Conservation (phyloP, 1,284 basidiomycete species). For the Moniliophthora roreri region DNA sequence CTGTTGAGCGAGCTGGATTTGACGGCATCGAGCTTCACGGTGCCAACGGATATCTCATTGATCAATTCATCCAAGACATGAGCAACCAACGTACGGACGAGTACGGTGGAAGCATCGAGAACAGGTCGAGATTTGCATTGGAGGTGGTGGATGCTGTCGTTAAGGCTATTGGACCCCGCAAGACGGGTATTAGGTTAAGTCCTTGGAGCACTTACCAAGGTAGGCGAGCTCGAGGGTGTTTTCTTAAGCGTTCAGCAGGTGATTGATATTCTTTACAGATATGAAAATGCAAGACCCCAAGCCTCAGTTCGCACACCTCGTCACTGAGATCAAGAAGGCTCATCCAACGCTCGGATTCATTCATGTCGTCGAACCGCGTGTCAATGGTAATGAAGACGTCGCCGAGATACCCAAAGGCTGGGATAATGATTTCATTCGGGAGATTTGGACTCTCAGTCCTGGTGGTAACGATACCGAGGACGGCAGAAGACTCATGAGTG, state of each 20-base stretch:
- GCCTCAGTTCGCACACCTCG: slow-evolving; percentile 29
- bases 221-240: too few species aligned
- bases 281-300: slow-evolving; percentile 39
- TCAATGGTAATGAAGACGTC: too few species aligned
- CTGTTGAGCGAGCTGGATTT: slow-evolving; percentile 27
- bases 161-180: slow-evolving; percentile 30
- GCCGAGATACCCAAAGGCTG: too few species aligned
- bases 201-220: too few species aligned
- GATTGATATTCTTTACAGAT: too few species aligned
- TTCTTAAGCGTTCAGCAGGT: too few species aligned
- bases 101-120: slow-evolving; percentile 48
- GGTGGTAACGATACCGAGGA: background rate
- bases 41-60: slow-evolving; percentile 36
- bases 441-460: slow-evolving; percentile 30
- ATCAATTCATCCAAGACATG: slow-evolving; percentile 36
- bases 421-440: slow-evolving; percentile 26
- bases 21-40: slow-evolving; percentile 32
- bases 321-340: slow-evolving; percentile 18
- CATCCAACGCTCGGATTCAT: slow-evolving; percentile 47
- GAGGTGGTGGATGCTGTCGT: slow-evolving; percentile 36
- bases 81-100: slow-evolving; percentile 47
- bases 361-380: slow-evolving; percentile 40
- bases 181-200: slow-evolving; percentile 48
- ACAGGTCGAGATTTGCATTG: slow-evolving; percentile 41
- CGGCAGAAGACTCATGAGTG: slow-evolving; percentile 31